phyloP scores from a whole-genome alignment of 345 rosid genomes.

The Adansonia digitata region DNA sequence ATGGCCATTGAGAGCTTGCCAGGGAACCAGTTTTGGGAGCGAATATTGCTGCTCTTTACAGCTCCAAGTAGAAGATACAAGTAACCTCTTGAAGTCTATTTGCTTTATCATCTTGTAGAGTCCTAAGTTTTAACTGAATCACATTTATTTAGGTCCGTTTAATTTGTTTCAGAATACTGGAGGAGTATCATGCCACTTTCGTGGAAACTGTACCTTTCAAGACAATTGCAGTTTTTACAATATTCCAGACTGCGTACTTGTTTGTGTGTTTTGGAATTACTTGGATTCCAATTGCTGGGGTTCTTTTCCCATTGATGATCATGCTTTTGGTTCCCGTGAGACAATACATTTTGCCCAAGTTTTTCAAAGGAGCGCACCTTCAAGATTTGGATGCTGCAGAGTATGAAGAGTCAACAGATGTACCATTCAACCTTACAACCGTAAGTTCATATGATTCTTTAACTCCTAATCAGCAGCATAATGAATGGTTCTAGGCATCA shows the following conservation, averaged over 20 bases:
- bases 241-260: conserved; percentile 77
- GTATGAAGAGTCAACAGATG: conserved; percentile 87
- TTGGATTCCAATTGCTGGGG: conserved; percentile 93
- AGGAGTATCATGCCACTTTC: conserved; percentile 68
- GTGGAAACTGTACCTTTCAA: conserved; percentile 89
- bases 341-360: conserved; percentile 70
- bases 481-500: neutral
- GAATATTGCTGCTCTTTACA: conserved; percentile 73
- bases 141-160: too few species aligned
- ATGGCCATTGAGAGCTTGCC: conserved; percentile 98
- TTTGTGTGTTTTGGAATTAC: conserved; percentile 86
- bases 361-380: conserved; percentile 85
- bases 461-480: neutral
- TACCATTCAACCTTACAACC: conserved; percentile 8
- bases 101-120: neutral
- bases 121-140: too few species aligned
- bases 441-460: neutral
- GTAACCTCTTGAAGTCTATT: conserved; percentile 23
- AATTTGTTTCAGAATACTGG: conserved; percentile 56
- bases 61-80: conserved; percentile 93
- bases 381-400: conserved; percentile 91
- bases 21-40: conserved; percentile 94
- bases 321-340: conserved; percentile 89
- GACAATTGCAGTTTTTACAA: conserved; percentile 59
- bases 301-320: conserved; percentile 84